Evolutionary conservation across 2,329 filamentous ascomycete genomes (phyloP).

Genomic region (Aspergillus pseudotamarii): DNA sequence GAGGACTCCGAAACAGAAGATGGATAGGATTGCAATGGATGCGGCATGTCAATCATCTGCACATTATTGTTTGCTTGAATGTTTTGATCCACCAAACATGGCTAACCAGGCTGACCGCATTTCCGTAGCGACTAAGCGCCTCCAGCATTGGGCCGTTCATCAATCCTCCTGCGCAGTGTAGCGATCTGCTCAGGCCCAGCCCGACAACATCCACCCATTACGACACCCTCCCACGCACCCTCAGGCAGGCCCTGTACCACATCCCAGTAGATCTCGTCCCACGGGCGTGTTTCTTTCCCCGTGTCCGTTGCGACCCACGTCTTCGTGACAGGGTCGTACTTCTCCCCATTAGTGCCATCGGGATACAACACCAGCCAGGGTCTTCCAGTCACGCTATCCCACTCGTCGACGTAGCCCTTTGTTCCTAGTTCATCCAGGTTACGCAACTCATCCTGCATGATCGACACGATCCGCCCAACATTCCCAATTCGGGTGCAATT

Average conservation of each 20-base stretch:
- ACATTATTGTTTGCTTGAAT: background rate
- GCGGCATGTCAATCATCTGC: background rate
- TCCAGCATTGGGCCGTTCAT: background rate
- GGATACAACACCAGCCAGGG: constrained; percentile 67
- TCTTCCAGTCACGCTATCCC: constrained; percentile 17
- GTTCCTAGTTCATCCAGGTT: constrained; percentile 39
- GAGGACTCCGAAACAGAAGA: background rate
- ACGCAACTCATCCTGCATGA: constrained; percentile 40
- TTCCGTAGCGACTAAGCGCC: background rate
- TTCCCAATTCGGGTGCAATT: constrained; percentile 57
- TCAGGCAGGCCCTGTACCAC: constrained; percentile 11
- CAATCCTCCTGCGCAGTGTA: constrained; percentile 15
- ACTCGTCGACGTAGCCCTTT: constrained; percentile 26
- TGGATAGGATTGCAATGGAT: background rate
- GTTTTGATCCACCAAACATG: background rate
- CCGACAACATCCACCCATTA: constrained; percentile 19
- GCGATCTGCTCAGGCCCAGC: constrained; percentile 19
- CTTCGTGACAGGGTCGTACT: constrained; percentile 67
- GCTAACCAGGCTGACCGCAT: background rate
- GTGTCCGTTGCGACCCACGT: constrained; percentile 52
- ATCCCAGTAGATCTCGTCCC: constrained; percentile 18
- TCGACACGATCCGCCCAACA: constrained; percentile 21
- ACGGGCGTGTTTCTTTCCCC: constrained; percentile 19
- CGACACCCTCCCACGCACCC: constrained; percentile 16
- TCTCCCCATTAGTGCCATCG: constrained; percentile 68